Conservation (phyloP, 192 early-diverging fungal species). For the Kappamyces sp. region DNA sequence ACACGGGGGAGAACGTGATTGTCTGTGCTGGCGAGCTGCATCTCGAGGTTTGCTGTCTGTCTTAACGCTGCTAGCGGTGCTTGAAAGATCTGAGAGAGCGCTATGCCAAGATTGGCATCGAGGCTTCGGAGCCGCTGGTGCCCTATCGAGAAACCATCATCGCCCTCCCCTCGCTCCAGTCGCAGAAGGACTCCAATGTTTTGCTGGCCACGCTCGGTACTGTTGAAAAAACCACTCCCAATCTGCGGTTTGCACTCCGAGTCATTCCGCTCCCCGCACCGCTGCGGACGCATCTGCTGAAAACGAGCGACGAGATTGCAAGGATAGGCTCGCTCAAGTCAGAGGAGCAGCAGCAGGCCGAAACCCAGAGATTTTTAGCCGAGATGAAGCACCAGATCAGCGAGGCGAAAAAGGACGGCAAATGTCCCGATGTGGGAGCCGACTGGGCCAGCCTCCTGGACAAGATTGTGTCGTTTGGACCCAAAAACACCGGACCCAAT, state of each 20-base stretch:
- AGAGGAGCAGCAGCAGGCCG: too few species aligned
- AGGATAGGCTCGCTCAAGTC: too few species aligned
- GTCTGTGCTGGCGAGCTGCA: conserved; percentile 96
- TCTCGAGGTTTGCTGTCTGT: conserved; percentile 56
- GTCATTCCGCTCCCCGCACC: conserved; percentile 64
- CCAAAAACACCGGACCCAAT: conserved; percentile 1
- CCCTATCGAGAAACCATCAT: conserved; percentile 95
- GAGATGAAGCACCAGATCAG: background rate
- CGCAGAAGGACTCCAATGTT: conserved; percentile 13
- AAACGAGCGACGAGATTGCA: conserved; percentile 48
- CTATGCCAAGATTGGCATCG: conserved; percentile 91
- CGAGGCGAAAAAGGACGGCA: conserved; percentile 1
- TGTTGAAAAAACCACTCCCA: conserved; percentile 51
- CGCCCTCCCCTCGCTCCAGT: conserved; percentile 5
- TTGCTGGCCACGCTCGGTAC: conserved; percentile 49
- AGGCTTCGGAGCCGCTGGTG: conserved; percentile 91
- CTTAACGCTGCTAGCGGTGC: conserved; percentile 57
- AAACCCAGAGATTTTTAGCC: too few species aligned
- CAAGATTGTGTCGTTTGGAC: background rate
- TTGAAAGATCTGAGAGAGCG: conserved; percentile 88
- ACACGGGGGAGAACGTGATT: conserved; percentile 96
- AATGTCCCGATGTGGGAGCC: conserved; percentile 9
- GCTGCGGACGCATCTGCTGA: conserved; percentile 52
- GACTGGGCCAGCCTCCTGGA: conserved; percentile 7
- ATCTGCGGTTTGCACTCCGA: conserved; percentile 57